Base-by-base conservation (phyloP, 2,329 filamentous ascomycete species). In the Alternaria viburni region DNA sequence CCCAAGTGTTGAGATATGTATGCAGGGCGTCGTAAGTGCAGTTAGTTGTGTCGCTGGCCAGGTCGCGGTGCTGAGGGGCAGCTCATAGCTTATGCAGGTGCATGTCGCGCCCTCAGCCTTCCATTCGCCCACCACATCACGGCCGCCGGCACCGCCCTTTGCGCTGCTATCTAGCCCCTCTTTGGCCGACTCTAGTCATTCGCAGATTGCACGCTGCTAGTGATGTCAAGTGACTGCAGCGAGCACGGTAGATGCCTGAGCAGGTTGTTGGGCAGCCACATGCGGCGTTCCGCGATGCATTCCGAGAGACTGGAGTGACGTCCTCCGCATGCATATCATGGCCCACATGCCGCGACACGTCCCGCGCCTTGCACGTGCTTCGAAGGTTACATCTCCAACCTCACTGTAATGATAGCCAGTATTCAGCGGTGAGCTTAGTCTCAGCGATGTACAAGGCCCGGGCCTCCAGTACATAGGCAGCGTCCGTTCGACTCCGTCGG, bases 71-170 rank as follows among this genome's bases (percentile, higher is more conserved):
- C 56, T 43, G 54, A 62, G 62, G 58, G 65, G 68, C 64, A 68
- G 61, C 47, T 64, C 54, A 45, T 51, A 41, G 55, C 65, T 70
- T 65, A 61, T 66, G 68, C 68, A 69, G 68, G 65, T 69, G 66
- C 62, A 57, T 57, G 55, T 44, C 17, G 56, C 54, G 19, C 54
- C 30, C 54, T 23, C 49, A 23, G 13, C 28, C 59, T 58, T 47
- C 56, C 12, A 59, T 65, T 65, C 62, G 62, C 41, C 32, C 46
- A 25, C 54, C 23, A 12, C 54, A 43, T 17, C 21, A 6, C 25
- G 11, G 45, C 54, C 44, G 59, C 54, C 54, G 21, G 36, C 46
- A 56, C 50, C 62, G 61, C 58, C 46, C 61, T 57, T 59, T 62
- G 44, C 64, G 65, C 59, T 63, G 52, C 47, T 30, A 49, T 51